Evolutionary conservation across 305 asterid genomes (phyloP).

Genomic region (Nicotiana rustica): DNA sequence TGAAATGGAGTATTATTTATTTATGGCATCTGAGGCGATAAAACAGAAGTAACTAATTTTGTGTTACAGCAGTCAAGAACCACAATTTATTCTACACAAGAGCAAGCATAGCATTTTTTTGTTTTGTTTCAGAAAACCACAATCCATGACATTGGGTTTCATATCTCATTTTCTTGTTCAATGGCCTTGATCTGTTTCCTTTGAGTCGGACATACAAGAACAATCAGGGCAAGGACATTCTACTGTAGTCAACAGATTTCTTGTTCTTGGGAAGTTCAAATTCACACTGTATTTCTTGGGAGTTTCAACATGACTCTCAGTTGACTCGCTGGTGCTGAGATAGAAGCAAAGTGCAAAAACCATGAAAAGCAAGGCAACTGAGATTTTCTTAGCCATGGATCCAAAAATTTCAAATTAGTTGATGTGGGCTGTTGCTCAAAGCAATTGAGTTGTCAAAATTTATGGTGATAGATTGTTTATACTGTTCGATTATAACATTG

Average conservation of each 20-base stretch:
- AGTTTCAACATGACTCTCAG: constrained; percentile 19
- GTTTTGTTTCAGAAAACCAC: background rate
- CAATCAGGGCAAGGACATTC: constrained; percentile 28
- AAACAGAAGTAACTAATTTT: background rate
- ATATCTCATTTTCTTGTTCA: background rate
- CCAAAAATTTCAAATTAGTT: background rate
- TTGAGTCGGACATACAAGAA: background rate
- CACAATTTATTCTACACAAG: background rate
- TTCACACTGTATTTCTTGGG: background rate
- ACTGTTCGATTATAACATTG: too few species aligned
- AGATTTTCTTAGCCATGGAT: constrained; percentile 9
- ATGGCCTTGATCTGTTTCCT: background rate
- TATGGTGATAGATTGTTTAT: too few species aligned
- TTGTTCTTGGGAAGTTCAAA: constrained; percentile 18
- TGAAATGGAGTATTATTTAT: constrained; percentile 2
- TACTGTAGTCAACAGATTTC: background rate
- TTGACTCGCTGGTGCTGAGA: background rate
- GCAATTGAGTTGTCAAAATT: too few species aligned
- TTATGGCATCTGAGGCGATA: background rate
- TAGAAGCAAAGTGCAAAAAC: background rate
- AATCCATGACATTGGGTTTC: background rate
- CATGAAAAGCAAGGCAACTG: constrained; percentile 16
- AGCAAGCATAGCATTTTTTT: background rate
- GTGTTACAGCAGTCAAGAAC: background rate
- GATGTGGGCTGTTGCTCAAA: too few species aligned